These are phyloP conservation scores for Saccharomycopsis hybrid DNA, from an alignment of 1,139 yeast species.

Conservation along the genomic window DNA sequence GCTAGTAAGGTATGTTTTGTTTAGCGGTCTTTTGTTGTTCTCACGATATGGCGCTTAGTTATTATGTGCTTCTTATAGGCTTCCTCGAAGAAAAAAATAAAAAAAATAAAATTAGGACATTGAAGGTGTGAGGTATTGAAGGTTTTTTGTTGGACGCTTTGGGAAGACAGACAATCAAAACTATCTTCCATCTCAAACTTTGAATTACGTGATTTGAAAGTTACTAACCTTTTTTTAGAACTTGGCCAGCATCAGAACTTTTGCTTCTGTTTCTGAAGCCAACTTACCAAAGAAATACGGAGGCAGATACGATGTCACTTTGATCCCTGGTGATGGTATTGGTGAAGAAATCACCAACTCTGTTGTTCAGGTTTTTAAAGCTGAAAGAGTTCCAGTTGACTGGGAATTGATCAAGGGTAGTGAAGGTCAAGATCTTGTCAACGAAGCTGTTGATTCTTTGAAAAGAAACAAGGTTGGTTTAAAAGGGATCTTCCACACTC, in stretches of 20 bases:
- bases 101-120: no score
- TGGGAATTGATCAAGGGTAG: slow-evolving; percentile 90
- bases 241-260: slow-evolving; percentile 17
- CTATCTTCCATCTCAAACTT: no score
- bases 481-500: slow-evolving; percentile 93
- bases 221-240: slow-evolving; percentile 9
- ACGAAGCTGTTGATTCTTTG: slow-evolving; percentile 84
- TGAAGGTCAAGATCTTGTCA: slow-evolving; percentile 62
- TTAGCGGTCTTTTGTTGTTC: no score
- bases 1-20: no score
- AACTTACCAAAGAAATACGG: slow-evolving; percentile 89
- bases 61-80: no score
- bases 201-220: no score
- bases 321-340: slow-evolving; percentile 94
- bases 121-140: no score
- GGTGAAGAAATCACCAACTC: slow-evolving; percentile 96
- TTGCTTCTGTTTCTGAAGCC: slow-evolving; percentile 48
- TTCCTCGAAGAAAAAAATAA: no score
- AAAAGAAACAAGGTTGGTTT: slow-evolving; percentile 96
- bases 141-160: no score
- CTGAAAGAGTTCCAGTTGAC: slow-evolving; percentile 84
- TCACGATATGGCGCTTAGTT: no score
- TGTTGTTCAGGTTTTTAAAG: slow-evolving; percentile 81
- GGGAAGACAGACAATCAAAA: no score
- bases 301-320: slow-evolving; percentile 85